A percentile compares a stretch with the other conserved stretches of the same genome.
Evolutionary conservation across 208 protist genomes (phyloP).

Genomic region (Leptomonas pyrrhocoris): DNA sequence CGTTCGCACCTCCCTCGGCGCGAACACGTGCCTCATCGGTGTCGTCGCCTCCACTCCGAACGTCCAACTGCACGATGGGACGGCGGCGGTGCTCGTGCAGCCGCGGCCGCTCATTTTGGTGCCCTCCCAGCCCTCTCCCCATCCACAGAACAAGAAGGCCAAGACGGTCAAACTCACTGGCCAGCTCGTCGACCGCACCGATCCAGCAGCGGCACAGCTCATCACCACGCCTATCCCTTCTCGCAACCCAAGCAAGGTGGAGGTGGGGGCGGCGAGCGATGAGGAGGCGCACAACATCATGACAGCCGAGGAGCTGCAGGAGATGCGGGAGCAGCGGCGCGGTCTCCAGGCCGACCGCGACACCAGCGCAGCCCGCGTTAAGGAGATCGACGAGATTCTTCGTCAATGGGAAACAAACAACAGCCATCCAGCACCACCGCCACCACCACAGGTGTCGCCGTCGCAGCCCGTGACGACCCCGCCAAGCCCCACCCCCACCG

Average conservation of each 20-base stretch:
- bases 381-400: slow-evolving; percentile 30
- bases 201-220: slow-evolving; percentile 9
- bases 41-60: slow-evolving; percentile 17
- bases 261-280: neutral
- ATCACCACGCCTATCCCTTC: slow-evolving; percentile 6
- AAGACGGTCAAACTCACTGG: neutral
- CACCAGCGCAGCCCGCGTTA: slow-evolving; percentile 38
- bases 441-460: neutral
- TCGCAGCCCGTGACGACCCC: neutral
- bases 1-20: neutral
- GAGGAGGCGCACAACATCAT: neutral
- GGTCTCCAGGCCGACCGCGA: slow-evolving; percentile 32
- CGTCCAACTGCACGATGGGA: neutral
- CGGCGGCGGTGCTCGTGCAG: slow-evolving; percentile 11
- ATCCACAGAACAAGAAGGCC: neutral
- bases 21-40: slow-evolving; percentile 3
- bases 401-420: neutral
- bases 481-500: neutral
- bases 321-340: slow-evolving; percentile 38
- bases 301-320: slow-evolving; percentile 33
- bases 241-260: neutral
- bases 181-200: slow-evolving; percentile 8
- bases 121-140: neutral
- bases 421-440: neutral
- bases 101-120: slow-evolving; percentile 24